A percentile compares a stretch with the other conserved stretches of the same genome.
These are phyloP conservation scores for Hypoxylon sp. DNA, from an alignment of 2,329 filamentous ascomycete genomes.

Conservation along the genomic window DNA sequence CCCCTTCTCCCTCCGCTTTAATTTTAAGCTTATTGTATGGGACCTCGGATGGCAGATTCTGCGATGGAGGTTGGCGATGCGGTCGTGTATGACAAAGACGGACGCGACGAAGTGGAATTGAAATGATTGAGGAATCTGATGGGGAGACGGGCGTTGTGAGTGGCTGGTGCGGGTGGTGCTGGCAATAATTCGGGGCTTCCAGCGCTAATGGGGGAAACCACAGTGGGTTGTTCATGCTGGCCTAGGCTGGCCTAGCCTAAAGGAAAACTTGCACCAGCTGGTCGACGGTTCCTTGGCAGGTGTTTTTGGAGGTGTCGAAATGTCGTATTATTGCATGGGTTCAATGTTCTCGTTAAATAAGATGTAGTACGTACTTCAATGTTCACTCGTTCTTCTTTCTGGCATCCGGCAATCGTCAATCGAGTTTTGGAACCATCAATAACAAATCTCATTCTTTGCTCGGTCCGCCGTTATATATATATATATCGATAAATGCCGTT, in stretches of 20 bases:
- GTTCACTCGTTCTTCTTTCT: conserved; percentile 23
- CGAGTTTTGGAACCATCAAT: conserved; percentile 18
- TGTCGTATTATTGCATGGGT: conserved; percentile 39
- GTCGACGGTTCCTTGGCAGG: conserved; percentile 23
- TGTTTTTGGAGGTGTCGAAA: conserved; percentile 17
- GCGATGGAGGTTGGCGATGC: conserved; percentile 31
- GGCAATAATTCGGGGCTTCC: conserved; percentile 30
- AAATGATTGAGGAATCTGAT: conserved; percentile 36
- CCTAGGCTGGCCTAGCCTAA: conserved; percentile 29
- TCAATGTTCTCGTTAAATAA: conserved; percentile 4
- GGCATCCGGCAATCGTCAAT: conserved; percentile 21
- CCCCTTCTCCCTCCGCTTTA: conserved; percentile 39
- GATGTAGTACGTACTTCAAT: conserved; percentile 22
- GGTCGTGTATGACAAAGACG: conserved; percentile 40
- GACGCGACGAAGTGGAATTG: conserved; percentile 36
- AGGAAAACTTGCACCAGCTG: conserved; percentile 25
- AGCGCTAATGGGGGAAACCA: conserved; percentile 35
- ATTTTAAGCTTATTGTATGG: conserved; percentile 30
- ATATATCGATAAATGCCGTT: conserved; percentile 20
- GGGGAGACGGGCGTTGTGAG: conserved; percentile 25
- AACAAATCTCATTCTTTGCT: conserved; percentile 21
- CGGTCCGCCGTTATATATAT: conserved; percentile 13
- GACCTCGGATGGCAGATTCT: conserved; percentile 17
- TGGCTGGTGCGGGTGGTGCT: conserved; percentile 30
- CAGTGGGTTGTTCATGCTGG: conserved; percentile 42